phyloP scores from a whole-genome alignment of 2,329 filamentous ascomycete genomes.

The Cytospora mali region DNA sequence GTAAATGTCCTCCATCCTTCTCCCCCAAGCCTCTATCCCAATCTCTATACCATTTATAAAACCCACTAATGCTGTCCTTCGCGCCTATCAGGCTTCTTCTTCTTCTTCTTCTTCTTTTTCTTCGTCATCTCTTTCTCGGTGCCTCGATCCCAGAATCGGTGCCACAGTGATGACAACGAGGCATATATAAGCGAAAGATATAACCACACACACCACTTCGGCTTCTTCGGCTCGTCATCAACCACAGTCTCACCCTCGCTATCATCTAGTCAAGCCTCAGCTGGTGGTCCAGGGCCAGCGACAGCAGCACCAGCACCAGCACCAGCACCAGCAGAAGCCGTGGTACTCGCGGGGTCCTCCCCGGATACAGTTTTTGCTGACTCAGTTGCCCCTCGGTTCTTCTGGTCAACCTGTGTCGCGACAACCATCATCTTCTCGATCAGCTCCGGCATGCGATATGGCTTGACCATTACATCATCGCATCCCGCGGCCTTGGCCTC shows the following conservation, averaged over 20 bases:
- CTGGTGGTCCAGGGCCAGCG: not conserved
- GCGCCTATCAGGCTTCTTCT: not conserved
- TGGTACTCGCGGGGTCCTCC: not conserved
- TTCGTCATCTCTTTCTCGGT: too few species aligned
- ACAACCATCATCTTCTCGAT: constrained; percentile 60
- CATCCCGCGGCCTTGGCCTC: constrained; percentile 55
- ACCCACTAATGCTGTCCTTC: not conserved
- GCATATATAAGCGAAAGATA: not conserved
- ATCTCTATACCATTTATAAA: not conserved
- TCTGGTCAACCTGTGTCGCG: constrained; percentile 36
- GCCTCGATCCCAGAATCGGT: too few species aligned
- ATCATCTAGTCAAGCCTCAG: not conserved
- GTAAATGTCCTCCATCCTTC: not conserved
- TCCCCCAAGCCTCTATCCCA: not conserved
- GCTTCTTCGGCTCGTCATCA: not conserved
- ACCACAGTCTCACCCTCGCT: not conserved
- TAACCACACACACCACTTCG: not conserved
- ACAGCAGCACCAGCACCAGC: not conserved
- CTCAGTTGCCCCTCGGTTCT: constrained; percentile 9
- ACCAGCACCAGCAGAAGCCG: not conserved
- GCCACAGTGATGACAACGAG: not conserved
- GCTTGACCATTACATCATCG: constrained; percentile 72
- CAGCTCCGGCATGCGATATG: constrained; percentile 65
- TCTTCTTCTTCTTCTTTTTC: too few species aligned
- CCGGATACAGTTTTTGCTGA: not conserved